These are phyloP conservation scores for Mercurialis annua DNA, from an alignment of 345 rosid genomes.

Conservation along the genomic window DNA sequence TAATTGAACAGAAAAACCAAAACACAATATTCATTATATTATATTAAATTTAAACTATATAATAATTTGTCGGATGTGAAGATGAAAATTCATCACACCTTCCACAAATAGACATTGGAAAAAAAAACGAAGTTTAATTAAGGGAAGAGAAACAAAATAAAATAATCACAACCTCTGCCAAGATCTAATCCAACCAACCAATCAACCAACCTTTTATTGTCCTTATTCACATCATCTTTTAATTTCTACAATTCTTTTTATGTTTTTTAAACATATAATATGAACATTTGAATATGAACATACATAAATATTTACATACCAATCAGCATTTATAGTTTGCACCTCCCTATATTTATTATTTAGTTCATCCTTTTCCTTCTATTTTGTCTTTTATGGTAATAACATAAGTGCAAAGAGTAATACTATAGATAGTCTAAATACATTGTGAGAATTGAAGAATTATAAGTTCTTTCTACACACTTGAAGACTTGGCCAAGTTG, in stretches of 20 bases:
- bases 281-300: neutral
- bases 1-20: neutral
- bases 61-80: neutral
- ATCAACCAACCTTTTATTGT: conserved; percentile 34
- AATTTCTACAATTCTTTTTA: neutral
- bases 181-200: conserved; percentile 24
- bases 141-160: neutral
- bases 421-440: too few species aligned
- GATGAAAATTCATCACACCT: conserved; percentile 14
- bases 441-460: too few species aligned
- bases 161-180: conserved; percentile 15
- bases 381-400: too few species aligned
- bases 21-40: neutral
- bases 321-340: neutral
- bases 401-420: too few species aligned
- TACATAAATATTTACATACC: neutral
- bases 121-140: neutral
- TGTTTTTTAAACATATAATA: neutral
- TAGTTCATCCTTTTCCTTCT: too few species aligned
- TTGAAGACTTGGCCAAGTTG: too few species aligned
- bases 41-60: neutral
- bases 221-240: conserved; percentile 19
- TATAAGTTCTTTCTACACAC: too few species aligned
- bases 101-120: conserved; percentile 11
- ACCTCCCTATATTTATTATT: too few species aligned